phyloP scores from a whole-genome alignment of 306 rosid genomes.

The Malus sylvestris region DNA sequence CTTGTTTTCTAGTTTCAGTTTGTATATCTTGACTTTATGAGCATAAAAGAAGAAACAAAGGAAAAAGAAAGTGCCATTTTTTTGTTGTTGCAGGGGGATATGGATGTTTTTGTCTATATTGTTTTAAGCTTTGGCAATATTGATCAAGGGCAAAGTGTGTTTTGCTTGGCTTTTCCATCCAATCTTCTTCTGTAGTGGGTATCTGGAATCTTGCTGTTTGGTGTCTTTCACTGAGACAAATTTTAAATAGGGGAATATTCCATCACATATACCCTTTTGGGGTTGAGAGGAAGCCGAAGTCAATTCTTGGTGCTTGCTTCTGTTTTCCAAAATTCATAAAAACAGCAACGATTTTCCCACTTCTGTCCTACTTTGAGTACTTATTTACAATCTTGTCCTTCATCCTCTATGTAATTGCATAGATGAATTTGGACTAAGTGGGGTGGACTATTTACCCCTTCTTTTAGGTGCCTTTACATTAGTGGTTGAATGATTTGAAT shows the following conservation, averaged over 20 bases:
- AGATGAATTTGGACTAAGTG: neutral
- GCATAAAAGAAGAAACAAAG: no score
- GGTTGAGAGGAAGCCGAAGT: constrained; percentile 12
- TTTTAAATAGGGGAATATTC: constrained; percentile 26
- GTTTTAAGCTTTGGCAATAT: constrained; percentile 4
- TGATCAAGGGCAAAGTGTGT: neutral
- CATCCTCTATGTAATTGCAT: neutral
- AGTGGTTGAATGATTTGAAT: neutral
- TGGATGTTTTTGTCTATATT: constrained; percentile 11
- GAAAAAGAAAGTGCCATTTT: neutral
- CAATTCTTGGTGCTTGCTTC: constrained; percentile 9
- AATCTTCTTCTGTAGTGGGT: neutral
- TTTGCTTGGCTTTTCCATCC: neutral
- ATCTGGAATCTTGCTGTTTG: neutral
- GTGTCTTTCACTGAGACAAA: neutral
- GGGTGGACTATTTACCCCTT: neutral
- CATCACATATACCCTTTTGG: constrained; percentile 14
- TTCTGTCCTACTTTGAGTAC: neutral
- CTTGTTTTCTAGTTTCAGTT: constrained; percentile 5
- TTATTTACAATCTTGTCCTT: neutral
- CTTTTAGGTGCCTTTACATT: neutral
- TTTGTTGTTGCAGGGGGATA: constrained; percentile 5
- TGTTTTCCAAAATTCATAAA: neutral
- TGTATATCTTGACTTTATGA: constrained; percentile 1
- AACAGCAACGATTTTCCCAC: neutral